Percentiles rank a stretch among this genome's conserved stretches.
Evolutionary conservation across 2,329 filamentous ascomycete species (phyloP).

Genomic region (Trichoderma citrinoviride): DNA sequence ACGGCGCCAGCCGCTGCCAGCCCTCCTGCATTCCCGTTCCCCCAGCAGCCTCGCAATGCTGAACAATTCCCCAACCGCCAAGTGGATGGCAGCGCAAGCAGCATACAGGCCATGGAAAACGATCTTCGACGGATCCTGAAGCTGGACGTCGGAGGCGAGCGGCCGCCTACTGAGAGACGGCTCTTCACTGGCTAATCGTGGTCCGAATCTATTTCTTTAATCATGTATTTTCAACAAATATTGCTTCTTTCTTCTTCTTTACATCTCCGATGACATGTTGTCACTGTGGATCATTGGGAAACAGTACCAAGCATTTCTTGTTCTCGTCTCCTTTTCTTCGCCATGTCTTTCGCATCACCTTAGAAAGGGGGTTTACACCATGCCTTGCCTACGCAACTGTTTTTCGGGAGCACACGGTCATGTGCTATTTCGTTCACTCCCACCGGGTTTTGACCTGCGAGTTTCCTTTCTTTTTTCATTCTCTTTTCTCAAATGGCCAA

Average conservation of each 20-base stretch:
- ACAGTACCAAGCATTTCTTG: neutral
- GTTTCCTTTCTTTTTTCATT: neutral
- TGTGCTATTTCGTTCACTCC: neutral
- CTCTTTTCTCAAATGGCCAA: neutral
- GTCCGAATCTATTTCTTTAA: neutral
- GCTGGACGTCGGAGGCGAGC: constrained; percentile 34
- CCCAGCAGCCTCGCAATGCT: neutral
- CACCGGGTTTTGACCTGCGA: neutral
- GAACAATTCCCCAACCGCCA: constrained; percentile 4
- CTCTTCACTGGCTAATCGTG: constrained; percentile 27
- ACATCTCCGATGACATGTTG: neutral
- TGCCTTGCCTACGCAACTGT: neutral
- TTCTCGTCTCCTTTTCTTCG: constrained; percentile 6
- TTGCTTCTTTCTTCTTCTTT: neutral
- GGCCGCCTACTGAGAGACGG: constrained; percentile 23
- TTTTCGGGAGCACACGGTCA: neutral
- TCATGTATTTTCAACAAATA: constrained; percentile 11
- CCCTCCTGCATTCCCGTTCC: constrained; percentile 5
- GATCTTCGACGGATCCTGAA: constrained; percentile 54
- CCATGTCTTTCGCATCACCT: constrained; percentile 16
- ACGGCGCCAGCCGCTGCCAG: neutral
- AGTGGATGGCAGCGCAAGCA: constrained; percentile 26
- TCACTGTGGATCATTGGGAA: constrained; percentile 7
- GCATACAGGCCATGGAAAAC: constrained; percentile 52
- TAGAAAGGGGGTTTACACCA: constrained; percentile 13